These are phyloP conservation scores for Prunus padus DNA, from an alignment of 306 rosid genomes.

Conservation along the genomic window DNA sequence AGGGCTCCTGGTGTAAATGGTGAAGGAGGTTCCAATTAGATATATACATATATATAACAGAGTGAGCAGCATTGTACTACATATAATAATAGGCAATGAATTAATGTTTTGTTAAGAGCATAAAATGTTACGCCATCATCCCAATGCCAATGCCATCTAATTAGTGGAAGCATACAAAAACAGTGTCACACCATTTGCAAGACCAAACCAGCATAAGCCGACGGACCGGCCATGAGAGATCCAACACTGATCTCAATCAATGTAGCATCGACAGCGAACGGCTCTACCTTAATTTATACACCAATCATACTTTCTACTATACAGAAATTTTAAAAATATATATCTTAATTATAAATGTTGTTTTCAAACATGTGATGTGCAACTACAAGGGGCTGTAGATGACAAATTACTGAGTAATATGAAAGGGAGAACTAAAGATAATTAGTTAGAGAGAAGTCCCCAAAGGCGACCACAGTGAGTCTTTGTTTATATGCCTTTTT, in stretches of 20 bases:
- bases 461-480: background rate
- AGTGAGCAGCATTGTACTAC: no score
- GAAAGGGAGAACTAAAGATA: background rate
- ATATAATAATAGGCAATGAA: background rate
- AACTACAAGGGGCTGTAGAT: slow-evolving; percentile 2
- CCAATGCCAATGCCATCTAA: background rate
- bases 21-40: background rate
- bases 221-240: slow-evolving; percentile 13
- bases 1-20: background rate
- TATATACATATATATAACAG: background rate
- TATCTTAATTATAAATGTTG: background rate
- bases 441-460: background rate
- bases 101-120: background rate
- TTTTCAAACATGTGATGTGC: background rate
- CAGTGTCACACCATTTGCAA: background rate
- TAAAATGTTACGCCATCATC: background rate
- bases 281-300: background rate
- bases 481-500: background rate
- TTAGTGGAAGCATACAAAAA: background rate
- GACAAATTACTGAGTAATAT: background rate
- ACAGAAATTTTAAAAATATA: background rate
- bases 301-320: background rate
- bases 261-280: background rate
- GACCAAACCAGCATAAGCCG: background rate
- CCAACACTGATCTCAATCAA: background rate